phyloP scores from a whole-genome alignment of 2,329 filamentous ascomycete species.

The Paraphaeosphaeria sporulosa region DNA sequence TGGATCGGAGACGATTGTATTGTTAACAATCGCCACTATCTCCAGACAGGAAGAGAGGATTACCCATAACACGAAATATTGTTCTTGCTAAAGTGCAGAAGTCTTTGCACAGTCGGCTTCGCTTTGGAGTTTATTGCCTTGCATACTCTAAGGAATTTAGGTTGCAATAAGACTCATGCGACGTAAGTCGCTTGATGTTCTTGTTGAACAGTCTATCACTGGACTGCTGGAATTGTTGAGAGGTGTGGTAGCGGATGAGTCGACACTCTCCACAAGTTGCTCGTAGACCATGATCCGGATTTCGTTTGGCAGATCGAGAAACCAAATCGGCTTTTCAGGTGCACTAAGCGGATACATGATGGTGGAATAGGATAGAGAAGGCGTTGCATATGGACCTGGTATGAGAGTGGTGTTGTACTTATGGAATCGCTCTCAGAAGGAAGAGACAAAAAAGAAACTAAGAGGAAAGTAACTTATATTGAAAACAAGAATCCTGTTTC shows the following conservation, averaged over 20 bases:
- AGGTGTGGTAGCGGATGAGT: neutral
- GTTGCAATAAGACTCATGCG: neutral
- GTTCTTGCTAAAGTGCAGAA: neutral
- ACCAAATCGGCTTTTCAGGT: neutral
- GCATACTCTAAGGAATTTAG: neutral
- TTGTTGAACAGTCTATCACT: neutral
- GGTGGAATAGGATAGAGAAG: neutral
- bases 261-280: neutral
- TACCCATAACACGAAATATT: neutral
- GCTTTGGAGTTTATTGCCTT: neutral
- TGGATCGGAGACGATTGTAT: neutral
- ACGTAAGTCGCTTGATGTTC: neutral
- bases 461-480: neutral
- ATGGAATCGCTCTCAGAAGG: neutral
- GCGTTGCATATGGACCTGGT: neutral
- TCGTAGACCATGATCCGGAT: neutral
- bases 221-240: neutral
- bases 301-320: slow-evolving; percentile 2
- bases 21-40: neutral
- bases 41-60: neutral
- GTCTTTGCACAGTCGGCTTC: neutral
- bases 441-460: neutral
- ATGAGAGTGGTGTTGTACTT: neutral
- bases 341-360: neutral
- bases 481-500: neutral